Conservation (phyloP, 1,139 yeast species). For the Geotrichum reessii region DNA sequence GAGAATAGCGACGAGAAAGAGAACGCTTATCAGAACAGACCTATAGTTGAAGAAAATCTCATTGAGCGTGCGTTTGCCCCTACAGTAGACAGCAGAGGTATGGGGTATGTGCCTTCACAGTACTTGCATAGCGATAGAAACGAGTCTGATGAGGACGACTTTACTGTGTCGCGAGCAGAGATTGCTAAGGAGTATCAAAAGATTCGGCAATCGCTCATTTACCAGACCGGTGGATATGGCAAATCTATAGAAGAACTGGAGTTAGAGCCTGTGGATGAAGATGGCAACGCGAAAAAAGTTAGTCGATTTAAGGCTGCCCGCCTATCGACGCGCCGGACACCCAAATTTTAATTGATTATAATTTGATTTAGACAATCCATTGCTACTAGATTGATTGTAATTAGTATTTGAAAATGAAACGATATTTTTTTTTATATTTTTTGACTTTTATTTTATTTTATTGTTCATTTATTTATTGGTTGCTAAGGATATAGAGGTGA, state of each 20-base stretch:
- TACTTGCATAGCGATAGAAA: conserved; percentile 20
- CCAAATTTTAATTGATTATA: neutral
- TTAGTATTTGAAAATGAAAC: neutral
- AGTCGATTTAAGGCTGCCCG: conserved; percentile 68
- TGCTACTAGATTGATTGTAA: neutral
- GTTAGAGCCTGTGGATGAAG: conserved; percentile 66
- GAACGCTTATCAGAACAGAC: conserved; percentile 13
- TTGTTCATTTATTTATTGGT: too few species aligned
- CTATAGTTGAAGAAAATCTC: conserved; percentile 23
- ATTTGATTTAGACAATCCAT: neutral
- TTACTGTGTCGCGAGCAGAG: conserved; percentile 26
- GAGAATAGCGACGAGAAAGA: conserved; percentile 10
- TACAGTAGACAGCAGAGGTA: conserved; percentile 14
- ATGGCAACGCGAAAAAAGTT: conserved; percentile 52
- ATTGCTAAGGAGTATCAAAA: conserved; percentile 53
- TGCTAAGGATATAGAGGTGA: too few species aligned
- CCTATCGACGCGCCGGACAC: conserved; percentile 16
- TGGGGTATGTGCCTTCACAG: conserved; percentile 16
- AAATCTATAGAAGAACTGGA: conserved; percentile 49
- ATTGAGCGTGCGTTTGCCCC: conserved; percentile 22
- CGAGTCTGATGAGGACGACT: conserved; percentile 22
- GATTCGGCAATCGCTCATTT: conserved; percentile 50
- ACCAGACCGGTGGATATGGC: conserved; percentile 45
- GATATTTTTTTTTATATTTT: too few species aligned
- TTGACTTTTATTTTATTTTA: too few species aligned